Evolutionary conservation across 1,139 yeast species (phyloP).

Genomic region (Yamadazyma atmosphaerica): DNA sequence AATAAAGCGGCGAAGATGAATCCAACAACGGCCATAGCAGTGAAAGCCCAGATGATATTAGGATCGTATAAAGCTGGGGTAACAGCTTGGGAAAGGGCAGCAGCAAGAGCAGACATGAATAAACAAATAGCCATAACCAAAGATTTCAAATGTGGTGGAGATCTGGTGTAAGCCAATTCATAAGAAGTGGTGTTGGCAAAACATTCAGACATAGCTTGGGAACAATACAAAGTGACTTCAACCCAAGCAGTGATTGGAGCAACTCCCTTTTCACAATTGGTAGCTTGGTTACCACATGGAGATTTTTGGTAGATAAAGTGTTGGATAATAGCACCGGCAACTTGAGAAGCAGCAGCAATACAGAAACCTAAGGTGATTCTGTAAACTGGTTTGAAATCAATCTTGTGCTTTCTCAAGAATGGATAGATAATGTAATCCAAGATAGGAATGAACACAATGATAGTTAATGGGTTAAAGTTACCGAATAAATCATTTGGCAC

Average conservation of each 20-base stretch:
- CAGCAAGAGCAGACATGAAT: conserved; percentile 59
- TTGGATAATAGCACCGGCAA: conserved; percentile 43
- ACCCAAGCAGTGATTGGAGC: conserved; percentile 61
- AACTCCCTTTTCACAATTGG: conserved; percentile 46
- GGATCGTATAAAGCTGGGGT: conserved; percentile 43
- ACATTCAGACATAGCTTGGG: conserved; percentile 68
- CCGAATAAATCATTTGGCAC: conserved; percentile 71
- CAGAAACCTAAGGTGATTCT: conserved; percentile 39
- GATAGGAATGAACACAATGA: conserved; percentile 63
- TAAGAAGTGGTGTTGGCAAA: conserved; percentile 68
- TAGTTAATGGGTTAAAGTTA: conserved; percentile 68
- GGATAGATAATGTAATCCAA: conserved; percentile 62
- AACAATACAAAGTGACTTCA: conserved; percentile 49
- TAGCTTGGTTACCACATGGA: conserved; percentile 43
- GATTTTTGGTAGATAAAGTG: conserved; percentile 33
- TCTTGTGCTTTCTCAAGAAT: conserved; percentile 47
- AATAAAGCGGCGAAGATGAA: conserved; percentile 42
- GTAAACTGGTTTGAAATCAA: conserved; percentile 37
- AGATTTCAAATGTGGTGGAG: conserved; percentile 68
- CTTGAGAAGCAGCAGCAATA: conserved; percentile 38
- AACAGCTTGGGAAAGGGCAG: conserved; percentile 57
- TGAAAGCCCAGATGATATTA: conserved; percentile 19
- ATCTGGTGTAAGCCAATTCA: conserved; percentile 69
- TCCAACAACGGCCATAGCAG: conserved; percentile 19
- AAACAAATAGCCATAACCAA: conserved; percentile 67